These are phyloP conservation scores for Neurospora terricola DNA, from an alignment of 495 filamentous ascomycete genomes.

Conservation along the genomic window DNA sequence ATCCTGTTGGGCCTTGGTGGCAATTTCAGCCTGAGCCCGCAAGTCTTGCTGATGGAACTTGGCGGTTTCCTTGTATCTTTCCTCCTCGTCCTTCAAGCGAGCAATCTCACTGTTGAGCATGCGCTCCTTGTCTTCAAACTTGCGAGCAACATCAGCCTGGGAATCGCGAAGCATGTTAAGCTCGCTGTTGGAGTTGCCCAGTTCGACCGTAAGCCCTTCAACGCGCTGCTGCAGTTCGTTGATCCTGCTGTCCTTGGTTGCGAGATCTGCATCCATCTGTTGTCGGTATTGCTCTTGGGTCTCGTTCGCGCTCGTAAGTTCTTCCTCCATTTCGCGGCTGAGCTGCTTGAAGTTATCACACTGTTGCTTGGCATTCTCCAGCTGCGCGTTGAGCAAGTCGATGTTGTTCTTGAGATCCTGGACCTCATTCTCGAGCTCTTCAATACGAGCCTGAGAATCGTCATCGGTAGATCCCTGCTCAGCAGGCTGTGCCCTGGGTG, in stretches of 20 bases:
- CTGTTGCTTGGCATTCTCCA: constrained; percentile 68
- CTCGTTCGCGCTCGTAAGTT: constrained; percentile 65
- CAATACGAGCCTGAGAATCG: constrained; percentile 57
- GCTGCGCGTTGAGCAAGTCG: constrained; percentile 61
- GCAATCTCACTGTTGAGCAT: constrained; percentile 63
- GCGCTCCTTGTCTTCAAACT: constrained; percentile 69
- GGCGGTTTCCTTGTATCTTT: constrained; percentile 65
- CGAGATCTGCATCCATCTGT: constrained; percentile 65
- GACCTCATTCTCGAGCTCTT: constrained; percentile 73
- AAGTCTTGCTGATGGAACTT: constrained; percentile 81
- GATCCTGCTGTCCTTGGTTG: constrained; percentile 66
- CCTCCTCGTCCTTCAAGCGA: constrained; percentile 77
- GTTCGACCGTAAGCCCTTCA: constrained; percentile 71
- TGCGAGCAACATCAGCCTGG: constrained; percentile 61
- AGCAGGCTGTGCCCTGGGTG: constrained; percentile 39
- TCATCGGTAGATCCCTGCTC: constrained; percentile 37
- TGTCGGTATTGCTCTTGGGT: constrained; percentile 77
- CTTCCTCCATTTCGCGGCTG: constrained; percentile 79
- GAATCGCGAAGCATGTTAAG: constrained; percentile 66
- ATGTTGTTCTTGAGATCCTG: constrained; percentile 75
- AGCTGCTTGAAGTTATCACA: constrained; percentile 85
- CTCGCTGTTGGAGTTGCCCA: constrained; percentile 68
- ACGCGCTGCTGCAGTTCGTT: constrained; percentile 69
- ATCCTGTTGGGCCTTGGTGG: constrained; percentile 82
- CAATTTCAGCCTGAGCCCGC: constrained; percentile 86